Evolutionary conservation across 139 green algal genomes (phyloP).

Genomic region (Raphidocelis subcapitata): DNA sequence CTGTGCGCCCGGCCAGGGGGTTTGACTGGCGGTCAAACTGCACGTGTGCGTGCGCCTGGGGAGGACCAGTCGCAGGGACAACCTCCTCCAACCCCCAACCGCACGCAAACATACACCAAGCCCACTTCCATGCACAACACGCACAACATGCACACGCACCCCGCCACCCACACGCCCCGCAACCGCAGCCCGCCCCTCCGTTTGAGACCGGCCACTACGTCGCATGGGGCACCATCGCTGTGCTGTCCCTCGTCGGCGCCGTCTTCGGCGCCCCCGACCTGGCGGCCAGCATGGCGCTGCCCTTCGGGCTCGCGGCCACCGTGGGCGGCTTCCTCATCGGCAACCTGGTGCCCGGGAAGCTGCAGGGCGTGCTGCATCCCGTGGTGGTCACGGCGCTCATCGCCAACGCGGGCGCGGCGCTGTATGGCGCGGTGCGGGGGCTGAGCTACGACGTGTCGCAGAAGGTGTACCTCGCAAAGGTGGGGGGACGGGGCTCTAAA

Average conservation of each 20-base stretch:
- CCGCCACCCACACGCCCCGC: neutral
- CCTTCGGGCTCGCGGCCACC: conserved; percentile 57
- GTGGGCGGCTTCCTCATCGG: conserved; percentile 61
- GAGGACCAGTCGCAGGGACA: too few relatives aligned
- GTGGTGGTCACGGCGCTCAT: conserved; percentile 61
- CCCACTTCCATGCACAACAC: neutral
- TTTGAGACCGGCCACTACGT: conserved; percentile 58
- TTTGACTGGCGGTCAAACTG: neutral
- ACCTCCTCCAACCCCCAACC: too few relatives aligned
- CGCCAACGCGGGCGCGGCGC: conserved; percentile 48
- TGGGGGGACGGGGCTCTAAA: neutral
- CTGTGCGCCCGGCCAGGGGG: neutral
- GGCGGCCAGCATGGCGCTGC: conserved; percentile 35
- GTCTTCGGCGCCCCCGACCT: conserved; percentile 1
- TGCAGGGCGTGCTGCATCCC: conserved; percentile 63
- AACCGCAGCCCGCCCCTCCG: conserved; percentile 25
- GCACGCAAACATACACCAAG: too few relatives aligned
- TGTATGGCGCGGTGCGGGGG: conserved; percentile 47
- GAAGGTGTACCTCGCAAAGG: conserved; percentile 61
- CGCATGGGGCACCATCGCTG: conserved; percentile 44
- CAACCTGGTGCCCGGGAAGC: conserved; percentile 40
- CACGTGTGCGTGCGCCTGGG: neutral
- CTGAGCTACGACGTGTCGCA: conserved; percentile 47
- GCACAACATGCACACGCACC: neutral
- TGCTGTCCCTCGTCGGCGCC: conserved; percentile 29